These are phyloP conservation scores for Acacia concinna DNA, from an alignment of 331 rosid species.

Conservation along the genomic window DNA sequence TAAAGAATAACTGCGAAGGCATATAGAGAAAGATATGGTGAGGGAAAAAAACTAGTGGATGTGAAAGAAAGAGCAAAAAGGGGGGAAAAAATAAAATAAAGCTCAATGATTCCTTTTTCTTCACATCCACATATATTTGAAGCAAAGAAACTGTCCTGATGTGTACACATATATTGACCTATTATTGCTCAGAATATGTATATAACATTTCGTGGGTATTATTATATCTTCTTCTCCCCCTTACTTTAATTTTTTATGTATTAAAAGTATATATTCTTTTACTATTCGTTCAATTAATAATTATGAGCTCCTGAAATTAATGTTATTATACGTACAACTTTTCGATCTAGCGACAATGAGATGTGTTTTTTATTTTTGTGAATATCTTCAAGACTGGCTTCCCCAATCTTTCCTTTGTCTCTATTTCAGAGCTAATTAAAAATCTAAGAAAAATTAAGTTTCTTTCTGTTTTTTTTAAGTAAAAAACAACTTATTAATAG, in stretches of 20 bases:
- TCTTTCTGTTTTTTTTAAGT: no score
- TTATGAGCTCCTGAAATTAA: no score
- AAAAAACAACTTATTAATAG: no score
- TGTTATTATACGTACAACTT: no score
- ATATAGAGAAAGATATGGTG: conserved; percentile 39
- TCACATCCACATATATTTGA: conserved; percentile 34
- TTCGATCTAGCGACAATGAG: no score
- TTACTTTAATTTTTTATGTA: not conserved
- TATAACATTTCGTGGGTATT: conserved; percentile 27
- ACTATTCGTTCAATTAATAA: no score
- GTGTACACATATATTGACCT: conserved; percentile 26
- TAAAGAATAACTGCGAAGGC: conserved; percentile 44
- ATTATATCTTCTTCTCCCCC: conserved; percentile 18
- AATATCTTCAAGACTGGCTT: not conserved
- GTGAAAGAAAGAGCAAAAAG: conserved; percentile 38
- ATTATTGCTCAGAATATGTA: not conserved
- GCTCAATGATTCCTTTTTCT: conserved; percentile 34
- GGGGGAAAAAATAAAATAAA: not conserved
- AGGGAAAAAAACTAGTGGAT: conserved; percentile 50
- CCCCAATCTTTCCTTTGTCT: not conserved
- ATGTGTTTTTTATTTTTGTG: not conserved
- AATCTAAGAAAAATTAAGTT: not conserved
- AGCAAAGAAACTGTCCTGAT: conserved; percentile 14
- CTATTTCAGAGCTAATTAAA: not conserved
- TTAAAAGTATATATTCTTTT: not conserved